Evolutionary conservation across 441 rosid species (phyloP).

Genomic region (Biscutella laevigata): DNA sequence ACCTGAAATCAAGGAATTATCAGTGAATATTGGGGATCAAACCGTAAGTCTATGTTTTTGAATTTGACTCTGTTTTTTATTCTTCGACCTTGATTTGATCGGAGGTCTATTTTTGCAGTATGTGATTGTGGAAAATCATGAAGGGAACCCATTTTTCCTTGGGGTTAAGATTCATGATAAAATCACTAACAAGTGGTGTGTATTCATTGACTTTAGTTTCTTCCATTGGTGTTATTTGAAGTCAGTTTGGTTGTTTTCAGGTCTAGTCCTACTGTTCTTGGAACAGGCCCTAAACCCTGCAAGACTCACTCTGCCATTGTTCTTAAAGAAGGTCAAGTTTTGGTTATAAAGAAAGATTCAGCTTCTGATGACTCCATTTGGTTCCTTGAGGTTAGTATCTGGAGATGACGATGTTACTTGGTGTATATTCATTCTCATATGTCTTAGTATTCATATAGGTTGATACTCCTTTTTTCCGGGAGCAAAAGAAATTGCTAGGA

Average conservation of each 20-base stretch:
- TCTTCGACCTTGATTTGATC: slow-evolving; percentile 15
- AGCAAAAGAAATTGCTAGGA: slow-evolving; percentile 40
- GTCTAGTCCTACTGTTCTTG: slow-evolving; percentile 53
- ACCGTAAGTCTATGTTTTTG: slow-evolving; percentile 36
- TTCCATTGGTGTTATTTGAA: slow-evolving; percentile 13
- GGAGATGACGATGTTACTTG: neutral
- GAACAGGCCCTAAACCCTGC: slow-evolving; percentile 54
- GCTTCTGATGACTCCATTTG: slow-evolving; percentile 64
- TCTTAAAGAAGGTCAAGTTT: slow-evolving; percentile 48
- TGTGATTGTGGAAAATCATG: slow-evolving; percentile 43
- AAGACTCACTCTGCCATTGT: slow-evolving; percentile 50
- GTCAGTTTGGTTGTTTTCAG: slow-evolving; percentile 31
- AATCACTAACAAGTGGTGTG: slow-evolving; percentile 53
- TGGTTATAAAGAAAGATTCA: slow-evolving; percentile 67
- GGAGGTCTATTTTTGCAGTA: slow-evolving; percentile 37
- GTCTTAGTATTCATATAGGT: slow-evolving; percentile 34
- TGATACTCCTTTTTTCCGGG: slow-evolving; percentile 59
- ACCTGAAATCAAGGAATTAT: slow-evolving; percentile 28
- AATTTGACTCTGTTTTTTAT: neutral
- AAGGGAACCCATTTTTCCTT: slow-evolving; percentile 40
- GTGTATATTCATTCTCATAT: neutral
- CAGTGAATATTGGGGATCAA: slow-evolving; percentile 38
- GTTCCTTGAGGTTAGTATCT: slow-evolving; percentile 81
- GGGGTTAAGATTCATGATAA: slow-evolving; percentile 47
- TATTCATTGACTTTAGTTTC: slow-evolving; percentile 10